A percentile compares a stretch with the other conserved stretches of the same genome.
Conservation (phyloP, 148 eudicot genomes). For the Arbutus unedo region DNA sequence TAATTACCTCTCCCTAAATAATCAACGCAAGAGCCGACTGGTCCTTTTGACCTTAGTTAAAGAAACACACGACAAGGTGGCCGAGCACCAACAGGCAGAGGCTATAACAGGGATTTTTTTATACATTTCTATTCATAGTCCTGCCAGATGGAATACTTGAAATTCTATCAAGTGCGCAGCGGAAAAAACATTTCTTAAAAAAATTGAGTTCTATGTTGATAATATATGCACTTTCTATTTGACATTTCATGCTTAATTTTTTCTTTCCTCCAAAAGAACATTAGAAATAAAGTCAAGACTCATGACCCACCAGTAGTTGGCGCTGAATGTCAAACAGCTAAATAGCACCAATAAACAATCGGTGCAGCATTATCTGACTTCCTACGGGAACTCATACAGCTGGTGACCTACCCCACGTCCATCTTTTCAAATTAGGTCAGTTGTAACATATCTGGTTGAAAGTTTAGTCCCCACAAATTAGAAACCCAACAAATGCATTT, state of each 20-base stretch:
- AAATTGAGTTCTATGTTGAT: neutral
- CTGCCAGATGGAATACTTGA: neutral
- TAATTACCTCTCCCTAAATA: neutral
- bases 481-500: neutral
- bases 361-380: slow-evolving; percentile 4
- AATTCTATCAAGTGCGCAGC: neutral
- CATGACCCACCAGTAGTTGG: neutral
- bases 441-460: neutral
- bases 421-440: slow-evolving; percentile 1
- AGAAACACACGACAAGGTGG: neutral
- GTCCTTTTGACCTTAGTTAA: neutral
- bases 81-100: neutral
- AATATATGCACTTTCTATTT: no score
- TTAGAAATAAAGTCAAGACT: neutral
- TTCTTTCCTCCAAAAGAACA: neutral
- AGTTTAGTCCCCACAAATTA: neutral
- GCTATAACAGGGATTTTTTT: neutral
- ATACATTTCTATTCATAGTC: neutral
- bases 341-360: slow-evolving; percentile 12
- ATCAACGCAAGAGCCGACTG: neutral
- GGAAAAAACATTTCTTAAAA: neutral
- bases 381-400: neutral
- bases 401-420: slow-evolving; percentile 13
- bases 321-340: slow-evolving; percentile 2
- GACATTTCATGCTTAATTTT: neutral